Evolutionary conservation across 805 yeast genomes (phyloP), one percentile per base, ranked within the genome.

Genomic region (Zygosaccharomyces lentus): DNA sequence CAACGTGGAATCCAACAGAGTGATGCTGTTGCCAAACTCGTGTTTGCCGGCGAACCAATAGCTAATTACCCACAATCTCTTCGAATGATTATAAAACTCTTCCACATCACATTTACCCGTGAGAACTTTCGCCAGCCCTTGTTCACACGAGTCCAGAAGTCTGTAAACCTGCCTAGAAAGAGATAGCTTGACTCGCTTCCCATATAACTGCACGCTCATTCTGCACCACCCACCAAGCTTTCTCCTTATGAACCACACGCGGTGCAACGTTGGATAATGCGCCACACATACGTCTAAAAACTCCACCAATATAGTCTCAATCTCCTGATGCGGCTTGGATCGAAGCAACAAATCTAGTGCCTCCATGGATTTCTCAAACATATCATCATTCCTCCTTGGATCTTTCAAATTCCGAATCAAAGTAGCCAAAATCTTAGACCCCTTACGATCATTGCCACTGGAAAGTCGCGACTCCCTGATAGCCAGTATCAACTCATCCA

Each of bases 401-500:
- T 57, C 57, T 25, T 55, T 46, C 7, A 61, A 45, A 29, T 56
- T 58, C 7, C 46, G 40, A 9, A 61, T 13, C 23, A 61, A 37
- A 2, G 61, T 55, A 2, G 39, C 43, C 19, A 61, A 37, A 12
- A 61, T 49, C 46, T 59, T 58, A 9, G 52, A 32, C 32, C 58
- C 55, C 26, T 57, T 57, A 6, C 31, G 23, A 13, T 46, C 48
- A 27, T 43, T 46, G 12, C 19, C 15, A 12, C 41, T 40, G 3
- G 38, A 44, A n/a, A 45, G 17, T 5, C 51, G 26, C 13, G 53
- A 43, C 19, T 53, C 61, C 38, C 50, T 53, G n/a, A 63, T 56
- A 13, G 64, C 65, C 29, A 54, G 45, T 32, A 56, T 56, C 34
- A 63, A 43, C 37, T 63, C 67, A 41, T 61, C 65, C 23, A 63